Evolutionary conservation across 352 stramenopile species (phyloP), one percentile per base, ranked within the genome.

Genomic region (Phytophthora brassicae): DNA sequence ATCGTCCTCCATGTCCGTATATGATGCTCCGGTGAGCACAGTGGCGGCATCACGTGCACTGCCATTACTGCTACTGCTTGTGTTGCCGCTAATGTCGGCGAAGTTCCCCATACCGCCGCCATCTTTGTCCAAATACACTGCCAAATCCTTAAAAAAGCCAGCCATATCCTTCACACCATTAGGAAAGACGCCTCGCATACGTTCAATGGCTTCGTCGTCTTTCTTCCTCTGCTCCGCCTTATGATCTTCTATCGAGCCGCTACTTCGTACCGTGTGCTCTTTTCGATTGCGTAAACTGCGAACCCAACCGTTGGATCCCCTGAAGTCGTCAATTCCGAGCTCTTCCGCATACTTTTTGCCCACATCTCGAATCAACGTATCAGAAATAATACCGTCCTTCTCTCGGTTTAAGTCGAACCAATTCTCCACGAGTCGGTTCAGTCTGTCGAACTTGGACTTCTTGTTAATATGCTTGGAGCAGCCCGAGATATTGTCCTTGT

Each of bases 391-490:
- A 0, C 76, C 68, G 60, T 90, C 85, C 52, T 90, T 88, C 55
- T 88, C 81, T 38, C 79, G 77, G n/a, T 77, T 84, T 60, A 88
- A 75, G 58, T 92, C 84, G 64, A 89, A 92, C 84, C 84, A 92
- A 56, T 89, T 92, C 61, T 92, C 84, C 0, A 92, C 84, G 3
- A 92, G 72, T 1, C 78, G 66, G 39, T 92, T 92, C 49, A 92
- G 79, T 49, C 89, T 89, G 31, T 92, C 84, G 56, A 90, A 92
- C 70, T 90, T 90, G 60, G 84, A 92, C 64, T 90, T 92, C 55
- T 92, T 92, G 75, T 90, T 92, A 55, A 92, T 92, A 56, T 92
- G 84, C 66, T 92, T 92, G 51, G 84, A 90, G 45, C 79, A 80
- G 28, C 84, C 84, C 22, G 84, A 89, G 58, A 92, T 81, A 52